Conservation (phyloP, 1,139 yeast genomes). For the Pichia sorboxylosa region DNA sequence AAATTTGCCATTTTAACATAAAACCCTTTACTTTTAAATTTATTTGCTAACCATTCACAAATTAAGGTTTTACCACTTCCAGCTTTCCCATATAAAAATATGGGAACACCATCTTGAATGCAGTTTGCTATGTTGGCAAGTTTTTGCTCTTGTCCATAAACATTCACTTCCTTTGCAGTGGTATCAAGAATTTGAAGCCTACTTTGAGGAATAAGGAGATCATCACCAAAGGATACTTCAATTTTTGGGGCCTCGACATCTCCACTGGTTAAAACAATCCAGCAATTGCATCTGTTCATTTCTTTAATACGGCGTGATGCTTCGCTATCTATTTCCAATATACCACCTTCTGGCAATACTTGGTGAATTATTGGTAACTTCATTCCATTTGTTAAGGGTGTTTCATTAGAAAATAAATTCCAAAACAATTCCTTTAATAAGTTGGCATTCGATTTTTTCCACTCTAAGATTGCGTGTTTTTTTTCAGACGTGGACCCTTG, state of each 20-base stretch:
- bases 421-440: constrained; percentile 5
- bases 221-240: constrained; percentile 29
- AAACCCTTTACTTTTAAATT: constrained; percentile 30
- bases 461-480: constrained; percentile 23
- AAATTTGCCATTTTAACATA: constrained; percentile 24
- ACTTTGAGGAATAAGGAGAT: constrained; percentile 40
- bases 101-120: constrained; percentile 41
- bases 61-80: constrained; percentile 74
- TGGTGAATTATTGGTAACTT: constrained; percentile 37
- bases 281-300: neutral
- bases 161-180: constrained; percentile 11
- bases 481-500: constrained; percentile 12
- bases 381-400: constrained; percentile 36
- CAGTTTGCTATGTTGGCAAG: constrained; percentile 33
- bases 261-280: constrained; percentile 1
- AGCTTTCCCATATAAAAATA: constrained; percentile 56
- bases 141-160: constrained; percentile 49
- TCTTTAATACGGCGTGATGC: constrained; percentile 10
- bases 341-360: constrained; percentile 51
- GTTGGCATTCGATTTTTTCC: constrained; percentile 10
- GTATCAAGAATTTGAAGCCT: constrained; percentile 24
- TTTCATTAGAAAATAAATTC: constrained; percentile 1
- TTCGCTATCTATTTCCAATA: constrained; percentile 26
- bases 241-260: neutral
- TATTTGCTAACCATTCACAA: constrained; percentile 31